A percentile compares a stretch with the other conserved stretches of the same genome.
phyloP scores from a whole-genome alignment of 805 yeast genomes.

The Cyberlindnera suaveolens region DNA sequence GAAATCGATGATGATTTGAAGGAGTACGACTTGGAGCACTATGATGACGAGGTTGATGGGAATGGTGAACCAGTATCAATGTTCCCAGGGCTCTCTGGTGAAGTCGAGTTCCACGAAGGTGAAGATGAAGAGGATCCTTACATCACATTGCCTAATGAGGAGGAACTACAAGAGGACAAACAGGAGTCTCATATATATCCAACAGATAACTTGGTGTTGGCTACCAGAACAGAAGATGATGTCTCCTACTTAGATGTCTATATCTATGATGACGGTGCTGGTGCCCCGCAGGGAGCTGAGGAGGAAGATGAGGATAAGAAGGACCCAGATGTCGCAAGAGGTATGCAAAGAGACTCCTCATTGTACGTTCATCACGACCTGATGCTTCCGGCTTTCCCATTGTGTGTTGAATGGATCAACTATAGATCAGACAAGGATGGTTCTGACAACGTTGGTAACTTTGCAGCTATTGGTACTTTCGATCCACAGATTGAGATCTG shows the following conservation, averaged over 20 bases:
- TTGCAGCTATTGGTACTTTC: constrained; percentile 94
- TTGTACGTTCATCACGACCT: constrained; percentile 93
- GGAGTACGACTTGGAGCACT: constrained; percentile 81
- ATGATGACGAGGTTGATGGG: constrained; percentile 58
- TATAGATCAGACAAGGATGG: constrained; percentile 47
- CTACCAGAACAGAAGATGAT: constrained; percentile 95
- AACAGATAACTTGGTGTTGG: constrained; percentile 82
- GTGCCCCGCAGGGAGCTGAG: constrained; percentile 61
- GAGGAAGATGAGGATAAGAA: constrained; percentile 60
- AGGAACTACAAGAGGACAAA: constrained; percentile 68
- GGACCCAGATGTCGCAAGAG: constrained; percentile 72
- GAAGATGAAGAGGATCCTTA: constrained; percentile 37
- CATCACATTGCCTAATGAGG: constrained; percentile 39
- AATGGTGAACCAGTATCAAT: constrained; percentile 54
- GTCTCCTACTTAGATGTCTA: constrained; percentile 88
- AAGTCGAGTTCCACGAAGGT: constrained; percentile 51
- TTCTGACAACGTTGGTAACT: constrained; percentile 62
- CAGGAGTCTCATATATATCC: constrained; percentile 82
- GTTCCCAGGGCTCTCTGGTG: constrained; percentile 67
- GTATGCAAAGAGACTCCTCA: constrained; percentile 63
- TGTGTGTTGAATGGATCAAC: constrained; percentile 94
- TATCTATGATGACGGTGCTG: constrained; percentile 90
- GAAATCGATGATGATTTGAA: constrained; percentile 80
- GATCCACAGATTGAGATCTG: constrained; percentile 97
- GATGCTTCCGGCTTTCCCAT: constrained; percentile 95